These are phyloP conservation scores for Saccharomyces uvarum DNA, from an alignment of 1,139 yeast genomes.

Conservation along the genomic window DNA sequence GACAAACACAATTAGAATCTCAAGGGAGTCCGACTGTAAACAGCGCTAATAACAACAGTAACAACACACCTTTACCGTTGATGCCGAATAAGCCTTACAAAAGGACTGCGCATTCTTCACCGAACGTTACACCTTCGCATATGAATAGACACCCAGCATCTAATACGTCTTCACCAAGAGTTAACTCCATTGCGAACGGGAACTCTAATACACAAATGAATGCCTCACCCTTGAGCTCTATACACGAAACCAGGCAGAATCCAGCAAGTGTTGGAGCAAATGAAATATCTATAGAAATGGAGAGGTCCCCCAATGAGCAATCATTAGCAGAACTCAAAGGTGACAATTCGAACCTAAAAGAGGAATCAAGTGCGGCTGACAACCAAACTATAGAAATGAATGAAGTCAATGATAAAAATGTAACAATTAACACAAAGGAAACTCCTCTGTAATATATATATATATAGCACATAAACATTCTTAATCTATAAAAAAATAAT, in stretches of 20 bases:
- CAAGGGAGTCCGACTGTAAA: background rate
- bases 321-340: background rate
- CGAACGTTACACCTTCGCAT: background rate
- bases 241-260: background rate
- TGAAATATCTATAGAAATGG: background rate
- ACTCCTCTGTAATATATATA: background rate
- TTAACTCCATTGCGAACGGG: background rate
- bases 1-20: background rate
- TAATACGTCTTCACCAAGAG: background rate
- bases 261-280: background rate
- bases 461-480: background rate
- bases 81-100: background rate
- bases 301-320: background rate
- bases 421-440: background rate
- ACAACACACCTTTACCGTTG: background rate
- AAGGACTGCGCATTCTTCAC: background rate
- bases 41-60: background rate
- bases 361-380: background rate
- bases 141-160: background rate
- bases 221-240: background rate
- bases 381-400: background rate
- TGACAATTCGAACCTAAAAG: background rate
- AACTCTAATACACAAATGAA: background rate
- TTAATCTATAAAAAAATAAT: background rate
- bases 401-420: background rate